Evolutionary conservation across 2,329 filamentous ascomycete genomes (phyloP).

Genomic region (Seiridium cupressi): DNA sequence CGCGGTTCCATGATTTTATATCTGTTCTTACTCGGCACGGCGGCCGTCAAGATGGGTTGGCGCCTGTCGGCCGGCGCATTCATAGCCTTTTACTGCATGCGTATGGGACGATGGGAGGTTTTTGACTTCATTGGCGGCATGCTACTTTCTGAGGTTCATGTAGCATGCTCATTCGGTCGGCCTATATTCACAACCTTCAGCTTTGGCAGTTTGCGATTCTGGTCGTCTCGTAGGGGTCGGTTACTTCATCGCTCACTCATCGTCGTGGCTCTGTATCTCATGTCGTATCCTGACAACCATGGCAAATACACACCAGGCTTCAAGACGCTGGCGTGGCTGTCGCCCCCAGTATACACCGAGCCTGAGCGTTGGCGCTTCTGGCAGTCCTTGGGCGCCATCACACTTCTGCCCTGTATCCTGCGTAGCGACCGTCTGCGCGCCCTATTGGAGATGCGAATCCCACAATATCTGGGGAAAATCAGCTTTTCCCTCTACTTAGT

Average conservation of each 20-base stretch:
- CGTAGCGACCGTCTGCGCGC: constrained; percentile 26
- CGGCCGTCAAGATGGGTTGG: constrained; percentile 32
- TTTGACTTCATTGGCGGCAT: constrained; percentile 36
- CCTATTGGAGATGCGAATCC: constrained; percentile 26
- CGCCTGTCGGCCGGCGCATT: constrained; percentile 26
- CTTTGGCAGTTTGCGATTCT: background rate
- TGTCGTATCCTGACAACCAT: constrained; percentile 37
- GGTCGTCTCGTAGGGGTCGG: background rate
- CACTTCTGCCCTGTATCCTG: constrained; percentile 33
- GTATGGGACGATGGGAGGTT: constrained; percentile 38
- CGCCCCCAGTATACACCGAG: constrained; percentile 34
- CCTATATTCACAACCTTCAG: constrained; percentile 14
- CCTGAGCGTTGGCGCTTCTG: constrained; percentile 39
- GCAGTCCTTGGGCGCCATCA: constrained; percentile 33
- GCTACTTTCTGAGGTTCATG: constrained; percentile 34
- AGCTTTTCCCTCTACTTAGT: constrained; percentile 42
- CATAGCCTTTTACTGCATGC: constrained; percentile 31
- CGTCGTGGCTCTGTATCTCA: constrained; percentile 33
- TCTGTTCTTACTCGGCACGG: constrained; percentile 36
- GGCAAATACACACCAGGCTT: constrained; percentile 38
- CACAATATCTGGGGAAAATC: constrained; percentile 37
- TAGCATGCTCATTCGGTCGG: constrained; percentile 21
- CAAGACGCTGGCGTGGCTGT: constrained; percentile 27
- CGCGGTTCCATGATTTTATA: constrained; percentile 39
- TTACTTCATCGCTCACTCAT: constrained; percentile 24